These are phyloP conservation scores for Penicillium coprophilum DNA, from an alignment of 495 filamentous ascomycete genomes.

Conservation along the genomic window DNA sequence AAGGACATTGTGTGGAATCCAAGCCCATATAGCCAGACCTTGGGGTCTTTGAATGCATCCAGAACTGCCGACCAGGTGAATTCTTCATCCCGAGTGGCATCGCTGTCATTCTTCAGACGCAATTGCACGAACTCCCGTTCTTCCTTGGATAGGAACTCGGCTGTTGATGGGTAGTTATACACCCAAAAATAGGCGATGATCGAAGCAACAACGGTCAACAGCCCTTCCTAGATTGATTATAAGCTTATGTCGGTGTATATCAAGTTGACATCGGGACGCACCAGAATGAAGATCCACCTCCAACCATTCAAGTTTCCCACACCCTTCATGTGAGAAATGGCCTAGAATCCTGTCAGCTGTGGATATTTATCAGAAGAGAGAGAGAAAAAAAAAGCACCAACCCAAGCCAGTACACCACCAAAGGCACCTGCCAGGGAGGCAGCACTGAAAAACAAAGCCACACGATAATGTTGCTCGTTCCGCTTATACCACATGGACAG, in stretches of 20 bases:
- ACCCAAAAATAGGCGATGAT: slow-evolving; percentile 66
- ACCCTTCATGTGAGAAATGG: slow-evolving; percentile 59
- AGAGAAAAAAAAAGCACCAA: slow-evolving; percentile 8
- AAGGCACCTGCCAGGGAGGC: slow-evolving; percentile 77
- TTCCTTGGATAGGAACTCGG: slow-evolving; percentile 63
- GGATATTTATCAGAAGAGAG: not conserved
- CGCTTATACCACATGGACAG: slow-evolving; percentile 85
- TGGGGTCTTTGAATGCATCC: slow-evolving; percentile 66
- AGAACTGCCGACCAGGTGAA: slow-evolving; percentile 66
- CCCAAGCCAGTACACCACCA: slow-evolving; percentile 71
- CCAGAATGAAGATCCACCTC: slow-evolving; percentile 83
- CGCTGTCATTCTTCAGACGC: slow-evolving; percentile 60
- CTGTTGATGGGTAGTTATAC: slow-evolving; percentile 69
- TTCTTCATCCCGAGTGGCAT: slow-evolving; percentile 59
- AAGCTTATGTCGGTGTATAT: slow-evolving; percentile 11
- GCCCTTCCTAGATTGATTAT: slow-evolving; percentile 54
- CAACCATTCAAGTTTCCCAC: slow-evolving; percentile 68
- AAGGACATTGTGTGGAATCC: slow-evolving; percentile 74
- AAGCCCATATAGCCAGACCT: slow-evolving; percentile 72
- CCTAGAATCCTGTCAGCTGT: slow-evolving; percentile 29
- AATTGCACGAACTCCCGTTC: slow-evolving; percentile 60
- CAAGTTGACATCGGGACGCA: not conserved
- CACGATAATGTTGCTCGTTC: slow-evolving; percentile 67
- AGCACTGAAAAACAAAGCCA: slow-evolving; percentile 74
- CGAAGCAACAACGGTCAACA: slow-evolving; percentile 65